These are phyloP conservation scores for Carnegiea gigantea DNA, from an alignment of 179 eudicot species.

Conservation along the genomic window DNA sequence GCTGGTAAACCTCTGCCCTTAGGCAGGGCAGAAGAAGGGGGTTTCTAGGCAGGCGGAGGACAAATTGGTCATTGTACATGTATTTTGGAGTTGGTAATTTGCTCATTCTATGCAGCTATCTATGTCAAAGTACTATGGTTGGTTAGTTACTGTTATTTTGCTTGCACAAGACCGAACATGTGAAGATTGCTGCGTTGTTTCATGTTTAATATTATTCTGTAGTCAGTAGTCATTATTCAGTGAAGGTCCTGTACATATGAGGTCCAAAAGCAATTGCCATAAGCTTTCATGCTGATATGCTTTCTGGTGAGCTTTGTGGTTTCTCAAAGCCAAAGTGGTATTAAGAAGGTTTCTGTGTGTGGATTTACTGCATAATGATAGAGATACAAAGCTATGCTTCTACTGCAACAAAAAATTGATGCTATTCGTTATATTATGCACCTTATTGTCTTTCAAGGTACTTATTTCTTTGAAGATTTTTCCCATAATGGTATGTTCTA, in stretches of 20 bases:
- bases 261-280: neutral
- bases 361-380: neutral
- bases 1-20: neutral
- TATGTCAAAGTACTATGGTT: neutral
- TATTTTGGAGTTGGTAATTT: neutral
- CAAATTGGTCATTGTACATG: neutral
- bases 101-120: neutral
- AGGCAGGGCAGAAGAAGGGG: neutral
- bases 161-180: neutral
- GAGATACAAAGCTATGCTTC: neutral
- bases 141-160: neutral
- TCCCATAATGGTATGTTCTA: neutral
- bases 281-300: neutral
- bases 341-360: neutral
- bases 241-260: neutral
- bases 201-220: neutral
- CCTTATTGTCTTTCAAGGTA: neutral
- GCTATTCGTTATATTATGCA: neutral
- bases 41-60: neutral
- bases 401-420: neutral
- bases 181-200: neutral
- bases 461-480: neutral
- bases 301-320: neutral
- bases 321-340: neutral
- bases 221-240: neutral